Base-by-base conservation (phyloP, 1,284 basidiomycete genomes). In the Takashimella koratensis region DNA sequence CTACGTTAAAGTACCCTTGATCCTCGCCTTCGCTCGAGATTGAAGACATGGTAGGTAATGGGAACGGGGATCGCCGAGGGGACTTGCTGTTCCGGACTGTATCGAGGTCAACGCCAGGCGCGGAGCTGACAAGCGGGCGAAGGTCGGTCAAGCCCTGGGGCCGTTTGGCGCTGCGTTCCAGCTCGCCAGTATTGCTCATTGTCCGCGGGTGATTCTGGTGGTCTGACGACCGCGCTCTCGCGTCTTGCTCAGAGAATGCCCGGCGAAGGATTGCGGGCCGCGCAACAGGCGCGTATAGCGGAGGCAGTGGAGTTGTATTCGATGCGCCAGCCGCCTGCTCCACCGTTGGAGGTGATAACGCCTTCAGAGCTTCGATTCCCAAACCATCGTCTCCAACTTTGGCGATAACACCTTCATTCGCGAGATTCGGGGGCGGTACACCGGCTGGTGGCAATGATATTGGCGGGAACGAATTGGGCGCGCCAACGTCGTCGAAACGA, bases 211-310 rank as follows among this genome's bases (percentile, higher is more conserved):
- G 52, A 10, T 19, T 27, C 4, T n/a, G 64, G 50, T n/a, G 56
- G 56, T 36, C 16, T 36, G 41, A n/a, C 16, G 55, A 45, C 20
- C 50, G 27, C 20, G 49, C 21, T 22, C 51, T 54, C 5, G 57
- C 36, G 30, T 67, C 63, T 45, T 63, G 65, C 43, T 70, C 67
- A 20, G 66, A 68, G 21, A 68, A 11, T 0, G 67, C 63, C 8
- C 67, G 58, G 8, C 67, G 59, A 4, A 66, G 47, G 13, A 41
- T 42, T 3, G 58, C 59, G 1, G 66, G 66, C 3, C 66, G 57
- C 24, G 67, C 55, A 19, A 65, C 51, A 11, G 64, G 63, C 4
- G 54, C 56, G 36, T 56, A 62, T 3, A 58, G 51, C 3, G 63
- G 65, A 11, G n/a, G n/a, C n/a, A n/a, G n/a, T n/a, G n/a, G n/a